Evolutionary conservation across 2,329 filamentous ascomycete species (phyloP), one percentile per base, ranked within the genome.

Genomic region (Penicillium sp.): DNA sequence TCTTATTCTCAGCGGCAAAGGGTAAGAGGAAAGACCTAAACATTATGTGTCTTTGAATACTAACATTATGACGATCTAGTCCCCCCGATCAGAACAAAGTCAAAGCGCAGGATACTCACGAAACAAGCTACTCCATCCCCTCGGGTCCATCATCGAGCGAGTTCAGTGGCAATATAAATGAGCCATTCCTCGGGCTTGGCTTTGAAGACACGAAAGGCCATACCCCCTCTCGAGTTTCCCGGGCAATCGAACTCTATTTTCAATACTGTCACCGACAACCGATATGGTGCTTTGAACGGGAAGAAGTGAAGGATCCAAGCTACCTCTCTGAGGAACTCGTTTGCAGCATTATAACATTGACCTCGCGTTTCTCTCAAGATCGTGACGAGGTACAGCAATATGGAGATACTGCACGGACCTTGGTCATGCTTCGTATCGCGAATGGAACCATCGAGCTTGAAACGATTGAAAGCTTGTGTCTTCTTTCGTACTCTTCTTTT

Each of bases 391-490:
- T 65, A 11, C 60, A 67, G 58, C 64, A 69, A 71, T 68, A 80
- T 75, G 42, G 78, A 69, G 69, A 77, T 66, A 54, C 66, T 74
- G 61, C 75, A 72, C 61, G 66, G 48, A 71, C 64, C 1, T 31
- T 72, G 31, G 66, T 72, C 19, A 83, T 82, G 80, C 72, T 81
- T 5, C 78, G 80, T 21, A 78, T 83, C 35, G 80, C 81, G 1
- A 81, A 81, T 56, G 81, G 81, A 2, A 77, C 78, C 0, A 81
- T 83, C 2, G 77, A 79, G 50, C 67, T 83, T 2, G 70, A 75
- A 16, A 83, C 80, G 0, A 78, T 83, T 3, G 80, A 83, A 60
- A 81, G 80, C 60, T 61, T 83, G 8, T 83, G 81, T 65, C 67
- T 83, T 4, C 72, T 83, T 1, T 77, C 80, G 0, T 82, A 80